A percentile compares a stretch with the other conserved stretches of the same genome.
These are phyloP conservation scores for Penicillium macrosclerotiorum DNA, from an alignment of 495 filamentous ascomycete genomes.

Conservation along the genomic window DNA sequence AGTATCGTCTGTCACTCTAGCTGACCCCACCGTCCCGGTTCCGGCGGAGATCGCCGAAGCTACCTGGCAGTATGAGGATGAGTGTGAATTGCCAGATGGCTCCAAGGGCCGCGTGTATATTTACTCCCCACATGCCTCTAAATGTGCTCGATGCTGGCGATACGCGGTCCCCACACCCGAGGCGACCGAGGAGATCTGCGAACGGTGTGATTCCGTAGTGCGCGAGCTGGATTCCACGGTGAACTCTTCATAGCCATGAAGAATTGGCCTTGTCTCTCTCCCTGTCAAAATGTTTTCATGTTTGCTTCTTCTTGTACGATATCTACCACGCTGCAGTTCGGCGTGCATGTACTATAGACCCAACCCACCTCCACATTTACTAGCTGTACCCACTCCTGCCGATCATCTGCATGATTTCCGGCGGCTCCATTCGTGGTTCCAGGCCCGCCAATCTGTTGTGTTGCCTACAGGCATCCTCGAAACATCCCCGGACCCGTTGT, in stretches of 20 bases:
- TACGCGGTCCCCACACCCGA: slow-evolving; percentile 54
- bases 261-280: background rate
- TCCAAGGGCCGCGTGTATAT: slow-evolving; percentile 56
- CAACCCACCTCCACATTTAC: background rate
- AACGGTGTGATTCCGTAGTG: slow-evolving; percentile 70
- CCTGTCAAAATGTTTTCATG: slow-evolving; percentile 2
- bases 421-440: background rate
- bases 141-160: slow-evolving; percentile 88
- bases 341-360: background rate
- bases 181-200: slow-evolving; percentile 59
- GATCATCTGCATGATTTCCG: background rate
- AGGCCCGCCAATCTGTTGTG: background rate
- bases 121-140: slow-evolving; percentile 61
- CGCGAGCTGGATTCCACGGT: slow-evolving; percentile 29
- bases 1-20: slow-evolving; percentile 64
- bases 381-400: background rate
- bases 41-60: slow-evolving; percentile 25
- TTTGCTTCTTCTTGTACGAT: background rate
- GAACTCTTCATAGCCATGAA: too few species aligned
- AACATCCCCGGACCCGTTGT: too few species aligned
- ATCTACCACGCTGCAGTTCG: background rate
- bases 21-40: slow-evolving; percentile 26
- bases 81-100: slow-evolving; percentile 50
- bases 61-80: slow-evolving; percentile 54
- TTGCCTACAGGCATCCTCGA: too few species aligned